These are phyloP conservation scores for Gastrodia elata DNA, from an alignment of 106 monocot species.

Conservation along the genomic window DNA sequence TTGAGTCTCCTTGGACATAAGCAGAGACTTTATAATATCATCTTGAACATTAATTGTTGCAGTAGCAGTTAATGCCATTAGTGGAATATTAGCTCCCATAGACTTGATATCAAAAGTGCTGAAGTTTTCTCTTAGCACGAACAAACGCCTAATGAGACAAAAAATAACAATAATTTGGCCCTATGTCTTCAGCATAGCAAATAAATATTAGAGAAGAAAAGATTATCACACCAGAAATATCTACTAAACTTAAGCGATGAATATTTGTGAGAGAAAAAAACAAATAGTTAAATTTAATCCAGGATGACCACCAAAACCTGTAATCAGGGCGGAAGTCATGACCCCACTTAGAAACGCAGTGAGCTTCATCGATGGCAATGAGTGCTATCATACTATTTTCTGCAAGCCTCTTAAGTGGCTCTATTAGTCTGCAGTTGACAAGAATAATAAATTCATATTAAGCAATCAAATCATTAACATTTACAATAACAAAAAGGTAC, in stretches of 20 bases:
- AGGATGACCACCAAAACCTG: slow-evolving; percentile 40
- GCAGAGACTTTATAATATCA: slow-evolving; percentile 77
- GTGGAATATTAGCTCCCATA: slow-evolving; percentile 70
- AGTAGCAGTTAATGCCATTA: slow-evolving; percentile 97
- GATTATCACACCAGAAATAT: not conserved
- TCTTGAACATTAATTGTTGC: slow-evolving; percentile 73
- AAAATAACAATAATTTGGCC: not conserved
- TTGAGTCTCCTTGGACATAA: slow-evolving; percentile 52
- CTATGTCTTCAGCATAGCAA: not conserved
- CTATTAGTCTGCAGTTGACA: slow-evolving; percentile 58
- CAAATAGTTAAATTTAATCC: not conserved
- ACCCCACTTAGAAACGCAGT: slow-evolving; percentile 98
- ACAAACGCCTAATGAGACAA: slow-evolving; percentile 56
- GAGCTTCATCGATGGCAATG: slow-evolving; percentile 97
- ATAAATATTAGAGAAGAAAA: not conserved
- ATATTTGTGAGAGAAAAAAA: not conserved
- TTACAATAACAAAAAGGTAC: not conserved
- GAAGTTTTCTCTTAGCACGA: slow-evolving; percentile 73
- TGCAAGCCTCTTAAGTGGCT: slow-evolving; percentile 75
- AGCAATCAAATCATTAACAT: slow-evolving; percentile 2
- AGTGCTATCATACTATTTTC: slow-evolving; percentile 82
- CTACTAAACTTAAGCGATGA: not conserved
- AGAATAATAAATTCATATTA: not conserved
- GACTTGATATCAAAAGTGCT: slow-evolving; percentile 47
- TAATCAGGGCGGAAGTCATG: slow-evolving; percentile 99